A percentile compares a stretch with the other conserved stretches of the same genome.
phyloP scores from a whole-genome alignment of 495 filamentous ascomycete species.

The Aspergillus asperescens region DNA sequence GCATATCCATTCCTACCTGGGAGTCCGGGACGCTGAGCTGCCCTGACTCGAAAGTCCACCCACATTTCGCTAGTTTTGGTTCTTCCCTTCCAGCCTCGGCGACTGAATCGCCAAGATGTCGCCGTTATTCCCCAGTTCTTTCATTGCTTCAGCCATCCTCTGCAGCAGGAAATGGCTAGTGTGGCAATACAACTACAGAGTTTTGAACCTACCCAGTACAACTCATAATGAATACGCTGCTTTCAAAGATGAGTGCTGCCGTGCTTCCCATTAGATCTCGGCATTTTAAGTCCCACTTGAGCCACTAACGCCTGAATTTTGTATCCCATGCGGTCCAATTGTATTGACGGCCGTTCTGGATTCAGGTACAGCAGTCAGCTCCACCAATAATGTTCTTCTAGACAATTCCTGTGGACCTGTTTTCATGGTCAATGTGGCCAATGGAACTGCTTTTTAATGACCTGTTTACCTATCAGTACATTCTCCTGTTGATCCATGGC shows the following conservation, averaged over 20 bases:
- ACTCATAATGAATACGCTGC: not conserved
- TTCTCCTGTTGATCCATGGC: not conserved
- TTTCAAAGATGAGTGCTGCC: not conserved
- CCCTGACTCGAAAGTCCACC: not conserved
- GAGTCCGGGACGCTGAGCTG: no score
- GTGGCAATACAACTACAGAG: slow-evolving; percentile 1
- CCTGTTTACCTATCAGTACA: not conserved
- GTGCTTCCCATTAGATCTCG: not conserved
- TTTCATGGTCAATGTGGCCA: not conserved
- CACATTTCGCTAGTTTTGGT: not conserved
- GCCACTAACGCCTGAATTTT: not conserved
- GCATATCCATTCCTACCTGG: not conserved
- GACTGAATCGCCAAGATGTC: no score
- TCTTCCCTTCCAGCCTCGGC: not conserved
- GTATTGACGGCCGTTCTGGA: not conserved
- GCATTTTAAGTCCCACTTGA: not conserved
- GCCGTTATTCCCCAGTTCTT: not conserved
- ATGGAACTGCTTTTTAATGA: slow-evolving; percentile 2
- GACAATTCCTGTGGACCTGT: not conserved
- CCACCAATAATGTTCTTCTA: not conserved
- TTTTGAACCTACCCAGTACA: not conserved
- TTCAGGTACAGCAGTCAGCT: not conserved
- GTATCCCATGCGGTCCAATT: not conserved
- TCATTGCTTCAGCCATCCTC: not conserved
- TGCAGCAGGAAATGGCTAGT: not conserved